Evolutionary conservation across 768 basidiomycete genomes (phyloP).

Genomic region (Kwoniella bestiolae): DNA sequence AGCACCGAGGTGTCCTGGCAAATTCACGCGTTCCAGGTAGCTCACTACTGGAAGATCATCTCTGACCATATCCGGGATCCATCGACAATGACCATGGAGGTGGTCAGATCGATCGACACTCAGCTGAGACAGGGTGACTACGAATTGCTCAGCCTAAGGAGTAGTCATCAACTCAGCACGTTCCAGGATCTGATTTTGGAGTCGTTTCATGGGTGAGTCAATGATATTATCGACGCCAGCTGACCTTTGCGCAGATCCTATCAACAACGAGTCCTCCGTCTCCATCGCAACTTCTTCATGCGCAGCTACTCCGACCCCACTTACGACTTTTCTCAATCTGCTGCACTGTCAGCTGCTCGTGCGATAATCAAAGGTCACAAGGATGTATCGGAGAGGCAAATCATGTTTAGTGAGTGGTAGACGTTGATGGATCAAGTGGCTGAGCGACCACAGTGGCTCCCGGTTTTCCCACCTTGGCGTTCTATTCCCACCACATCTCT

Average conservation of each 20-base stretch:
- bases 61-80: conserved; percentile 7
- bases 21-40: not conserved
- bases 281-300: conserved; percentile 14
- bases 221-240: not conserved
- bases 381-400: not conserved
- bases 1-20: conserved; percentile 15
- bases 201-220: conserved; percentile 16
- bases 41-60: conserved; percentile 11
- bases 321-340: conserved; percentile 11
- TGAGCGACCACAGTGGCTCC: not conserved
- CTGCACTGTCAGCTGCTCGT: conserved; percentile 16
- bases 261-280: conserved; percentile 9
- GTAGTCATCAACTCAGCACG: conserved; percentile 2
- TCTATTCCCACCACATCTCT: conserved; percentile 15
- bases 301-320: conserved; percentile 4
- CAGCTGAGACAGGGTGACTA: conserved; percentile 1
- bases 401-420: not conserved
- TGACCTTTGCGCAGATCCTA: conserved; percentile 7
- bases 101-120: conserved; percentile 6
- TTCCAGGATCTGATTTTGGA: conserved; percentile 12
- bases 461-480: not conserved
- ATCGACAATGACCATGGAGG: conserved; percentile 1
- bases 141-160: conserved; percentile 10
- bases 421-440: not conserved
- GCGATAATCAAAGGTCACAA: conserved; percentile 11